Base-by-base conservation (phyloP, 805 yeast genomes). In the Candida ulmi region DNA sequence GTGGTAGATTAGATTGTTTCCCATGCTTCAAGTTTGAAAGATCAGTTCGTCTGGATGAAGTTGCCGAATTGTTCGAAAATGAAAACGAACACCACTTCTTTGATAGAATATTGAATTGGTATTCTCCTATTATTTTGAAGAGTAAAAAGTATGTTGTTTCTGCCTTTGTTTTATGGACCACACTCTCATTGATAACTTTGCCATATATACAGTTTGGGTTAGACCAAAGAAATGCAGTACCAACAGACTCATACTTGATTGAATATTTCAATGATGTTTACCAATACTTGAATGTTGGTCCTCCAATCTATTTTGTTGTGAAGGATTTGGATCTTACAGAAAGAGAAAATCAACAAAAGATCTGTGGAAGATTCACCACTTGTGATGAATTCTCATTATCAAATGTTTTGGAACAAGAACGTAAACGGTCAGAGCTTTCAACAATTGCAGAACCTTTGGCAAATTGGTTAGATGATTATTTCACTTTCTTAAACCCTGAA, bases 391-490 rank as follows among this genome's bases (percentile, higher is more conserved):
- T 66, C 50, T 91, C 97, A 0, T 57, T 91, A 32, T 78, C 83
- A 1, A 93, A 88, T 52, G 69, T 90, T 8, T 58, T 91, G 32
- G 95, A 88, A 50, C 90, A 88, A 57, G 99, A 91, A 55, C 73
- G 83, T 41, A 77, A 78, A 44, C 66, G 96, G 27, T 68, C 81
- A 0, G 65, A 74, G 2, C 51, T 66, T 11, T 82, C 91, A 2
- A 80, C 83, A 3, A 71, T 91, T 26, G 72, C 76, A 2, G 93
- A 87, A 34, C 96, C 98, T 0, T 75, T 87, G 2, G 81, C 96
- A 1, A 83, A 84, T 48, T 91, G 98, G 98, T 65, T 90, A 37
- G 99, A 91, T 61, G 97, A 93, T 56, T 91, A 78, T 54, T 68
- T 91, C 45, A 72, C 80, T 28, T 91, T 91, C 83, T 65, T 90